Evolutionary conservation across 2,329 filamentous ascomycete genomes (phyloP).

Genomic region (Ceratocystis alfenasii): DNA sequence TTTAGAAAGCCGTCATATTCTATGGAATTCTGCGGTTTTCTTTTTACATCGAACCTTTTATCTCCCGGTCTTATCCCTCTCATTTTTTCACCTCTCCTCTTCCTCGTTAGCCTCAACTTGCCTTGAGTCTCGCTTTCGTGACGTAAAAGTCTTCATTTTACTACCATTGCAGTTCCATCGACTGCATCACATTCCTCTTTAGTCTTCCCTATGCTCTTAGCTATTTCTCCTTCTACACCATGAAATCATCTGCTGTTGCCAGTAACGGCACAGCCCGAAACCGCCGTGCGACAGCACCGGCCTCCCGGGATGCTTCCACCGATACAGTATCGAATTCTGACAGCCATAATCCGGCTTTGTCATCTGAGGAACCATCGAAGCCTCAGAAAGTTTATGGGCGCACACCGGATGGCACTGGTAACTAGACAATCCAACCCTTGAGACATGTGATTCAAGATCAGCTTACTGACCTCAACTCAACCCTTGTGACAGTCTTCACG

Average conservation of each 20-base stretch:
- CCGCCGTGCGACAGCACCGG: slow-evolving; percentile 16
- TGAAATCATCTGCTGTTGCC: slow-evolving; percentile 21
- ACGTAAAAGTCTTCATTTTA: not conserved
- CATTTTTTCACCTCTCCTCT: not conserved
- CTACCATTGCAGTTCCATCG: not conserved
- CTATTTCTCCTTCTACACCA: slow-evolving; percentile 13
- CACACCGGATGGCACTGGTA: slow-evolving; percentile 82
- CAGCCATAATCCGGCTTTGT: not conserved
- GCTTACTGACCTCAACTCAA: not conserved
- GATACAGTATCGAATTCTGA: not conserved
- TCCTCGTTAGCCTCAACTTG: not conserved
- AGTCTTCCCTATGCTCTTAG: not conserved
- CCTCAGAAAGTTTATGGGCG: slow-evolving; percentile 70
- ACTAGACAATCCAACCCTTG: slow-evolving; percentile 30
- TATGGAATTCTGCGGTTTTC: not conserved
- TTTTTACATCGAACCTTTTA: not conserved
- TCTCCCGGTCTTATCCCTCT: not conserved
- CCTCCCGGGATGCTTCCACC: slow-evolving; percentile 17
- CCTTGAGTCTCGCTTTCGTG: not conserved
- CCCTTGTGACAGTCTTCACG: slow-evolving; percentile 59
- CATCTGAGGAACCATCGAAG: not conserved
- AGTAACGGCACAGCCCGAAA: slow-evolving; percentile 13
- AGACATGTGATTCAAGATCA: not conserved
- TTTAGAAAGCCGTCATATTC: not conserved
- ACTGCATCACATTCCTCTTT: not conserved